Evolutionary conservation across 176 grass and related monocot genomes (phyloP), one percentile per base, ranked within the genome.

Genomic region (Sorghum bicolor): DNA sequence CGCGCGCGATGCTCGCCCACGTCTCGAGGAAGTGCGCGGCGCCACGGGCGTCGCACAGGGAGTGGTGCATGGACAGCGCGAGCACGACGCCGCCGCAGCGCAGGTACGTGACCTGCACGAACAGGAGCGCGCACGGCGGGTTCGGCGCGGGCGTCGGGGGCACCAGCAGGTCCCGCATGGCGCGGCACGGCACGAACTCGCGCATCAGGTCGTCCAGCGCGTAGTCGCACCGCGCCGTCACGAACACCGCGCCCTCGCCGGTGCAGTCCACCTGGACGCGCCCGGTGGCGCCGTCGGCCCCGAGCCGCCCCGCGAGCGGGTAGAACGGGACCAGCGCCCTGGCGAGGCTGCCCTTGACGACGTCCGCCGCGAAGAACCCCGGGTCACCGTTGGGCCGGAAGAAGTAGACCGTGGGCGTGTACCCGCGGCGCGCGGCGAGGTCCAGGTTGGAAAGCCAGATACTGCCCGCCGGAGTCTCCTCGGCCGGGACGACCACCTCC

Each of bases 381-480:
- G 64, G 48, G 40, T 68, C 52, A 0, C 74, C 84, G 73, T 47
- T 87, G 5, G 64, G 76, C 1, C 69, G 78, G 82, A 83, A 97
- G 45, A 94, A 85, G 85, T 90, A 94, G 22, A 97, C 88, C 20
- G 84, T 90, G 0, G 91, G 89, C 10, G 85, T 90, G 89, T 97
- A 89, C 1, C 82, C 89, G 5, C 87, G 74, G 32, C 82, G 70
- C 0, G 73, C 82, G 2, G 88, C 80, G 2, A 92, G 70, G 65
- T 97, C 92, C 0, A 94, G 87, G 76, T 92, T 97, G 25, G 92
- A 97, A 4, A 94, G 67, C 94, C 94, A 97, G 14, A 97, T 13
- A 50, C 9, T 19, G 40, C 31, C 78, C n/a, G 25, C 68, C 40
- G 91, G 89, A 10, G 88, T 91, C 57, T 67, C 80, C 17, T 87